Percentiles rank a stretch among this genome's conserved stretches.
These are phyloP conservation scores for Microcos paniculata DNA, from an alignment of 345 rosid species.

Conservation along the genomic window DNA sequence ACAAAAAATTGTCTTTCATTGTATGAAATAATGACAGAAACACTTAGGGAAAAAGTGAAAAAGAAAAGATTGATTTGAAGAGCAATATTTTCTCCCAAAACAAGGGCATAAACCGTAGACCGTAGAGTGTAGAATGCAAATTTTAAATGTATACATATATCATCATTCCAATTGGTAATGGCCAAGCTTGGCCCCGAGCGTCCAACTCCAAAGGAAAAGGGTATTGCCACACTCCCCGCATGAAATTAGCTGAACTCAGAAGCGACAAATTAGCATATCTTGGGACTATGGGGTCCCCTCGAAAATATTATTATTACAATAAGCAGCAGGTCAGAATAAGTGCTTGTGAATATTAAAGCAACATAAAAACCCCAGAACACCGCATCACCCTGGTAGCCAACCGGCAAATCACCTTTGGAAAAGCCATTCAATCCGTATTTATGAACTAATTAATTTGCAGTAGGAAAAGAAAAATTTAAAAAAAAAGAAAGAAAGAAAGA, in stretches of 20 bases:
- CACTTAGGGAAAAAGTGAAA: not conserved
- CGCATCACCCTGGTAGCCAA: not conserved
- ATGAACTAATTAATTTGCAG: constrained; percentile 15
- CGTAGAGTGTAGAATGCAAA: not conserved
- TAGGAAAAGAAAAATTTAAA: not conserved
- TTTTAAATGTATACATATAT: too few relatives aligned
- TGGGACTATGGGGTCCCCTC: constrained; percentile 20
- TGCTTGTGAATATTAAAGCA: constrained; percentile 18
- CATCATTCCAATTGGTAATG: not conserved
- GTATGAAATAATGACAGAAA: not conserved
- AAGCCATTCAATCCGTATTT: constrained; percentile 17
- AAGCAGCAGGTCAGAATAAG: not conserved
- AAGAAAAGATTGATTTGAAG: not conserved
- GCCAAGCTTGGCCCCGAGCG: not conserved
- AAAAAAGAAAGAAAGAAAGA: constrained; percentile 7
- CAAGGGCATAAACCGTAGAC: not conserved
- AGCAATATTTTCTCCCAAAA: not conserved
- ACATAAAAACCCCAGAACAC: constrained; percentile 6
- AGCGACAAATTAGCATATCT: constrained; percentile 21
- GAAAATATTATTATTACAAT: constrained; percentile 10
- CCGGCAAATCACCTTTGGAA: constrained; percentile 12
- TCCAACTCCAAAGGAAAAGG: not conserved
- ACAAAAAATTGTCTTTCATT: not conserved
- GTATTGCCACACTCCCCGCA: not conserved
- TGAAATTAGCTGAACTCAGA: not conserved